phyloP scores from a whole-genome alignment of 2,329 filamentous ascomycete species.

The Exophiala oligosperma region DNA sequence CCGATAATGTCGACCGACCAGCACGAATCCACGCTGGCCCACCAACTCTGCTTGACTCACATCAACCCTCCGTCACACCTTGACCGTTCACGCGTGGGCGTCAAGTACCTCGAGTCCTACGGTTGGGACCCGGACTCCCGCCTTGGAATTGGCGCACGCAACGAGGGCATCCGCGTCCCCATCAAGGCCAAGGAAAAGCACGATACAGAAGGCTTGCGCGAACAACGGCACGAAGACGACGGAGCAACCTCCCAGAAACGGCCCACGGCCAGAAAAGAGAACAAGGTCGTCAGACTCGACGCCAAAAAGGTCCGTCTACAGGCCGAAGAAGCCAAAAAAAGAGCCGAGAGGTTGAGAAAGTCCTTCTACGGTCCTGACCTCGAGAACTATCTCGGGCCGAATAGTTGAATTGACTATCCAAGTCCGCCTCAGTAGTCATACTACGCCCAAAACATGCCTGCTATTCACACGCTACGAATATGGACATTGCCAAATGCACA shows the following conservation, averaged over 20 bases:
- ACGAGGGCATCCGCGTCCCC: constrained; percentile 73
- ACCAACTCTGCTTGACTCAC: constrained; percentile 58
- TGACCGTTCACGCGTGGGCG: constrained; percentile 56
- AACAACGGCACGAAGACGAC: constrained; percentile 43
- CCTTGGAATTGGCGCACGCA: constrained; percentile 67
- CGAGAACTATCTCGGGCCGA: constrained; percentile 66
- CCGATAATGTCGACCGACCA: not conserved
- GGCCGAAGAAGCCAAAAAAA: constrained; percentile 62
- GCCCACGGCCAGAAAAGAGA: constrained; percentile 36
- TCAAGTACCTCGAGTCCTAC: constrained; percentile 57
- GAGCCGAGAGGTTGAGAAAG: constrained; percentile 62
- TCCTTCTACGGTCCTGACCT: constrained; percentile 78
- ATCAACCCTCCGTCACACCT: constrained; percentile 59
- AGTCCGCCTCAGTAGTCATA: not conserved
- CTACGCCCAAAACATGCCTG: not conserved
- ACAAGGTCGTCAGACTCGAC: constrained; percentile 55
- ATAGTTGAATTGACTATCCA: constrained; percentile 11
- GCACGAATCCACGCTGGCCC: constrained; percentile 55
- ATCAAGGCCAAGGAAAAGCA: constrained; percentile 72
- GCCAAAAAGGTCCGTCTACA: constrained; percentile 68
- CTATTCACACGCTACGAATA: not conserved
- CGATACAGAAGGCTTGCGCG: constrained; percentile 69
- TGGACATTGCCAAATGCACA: too few relatives aligned
- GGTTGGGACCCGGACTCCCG: constrained; percentile 64
- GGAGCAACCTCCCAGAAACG: constrained; percentile 33